Percentiles rank a stretch among this genome's conserved stretches.
Conservation (phyloP, 371 early-diverging fungal genomes). For the Rhizomucor pusillus region DNA sequence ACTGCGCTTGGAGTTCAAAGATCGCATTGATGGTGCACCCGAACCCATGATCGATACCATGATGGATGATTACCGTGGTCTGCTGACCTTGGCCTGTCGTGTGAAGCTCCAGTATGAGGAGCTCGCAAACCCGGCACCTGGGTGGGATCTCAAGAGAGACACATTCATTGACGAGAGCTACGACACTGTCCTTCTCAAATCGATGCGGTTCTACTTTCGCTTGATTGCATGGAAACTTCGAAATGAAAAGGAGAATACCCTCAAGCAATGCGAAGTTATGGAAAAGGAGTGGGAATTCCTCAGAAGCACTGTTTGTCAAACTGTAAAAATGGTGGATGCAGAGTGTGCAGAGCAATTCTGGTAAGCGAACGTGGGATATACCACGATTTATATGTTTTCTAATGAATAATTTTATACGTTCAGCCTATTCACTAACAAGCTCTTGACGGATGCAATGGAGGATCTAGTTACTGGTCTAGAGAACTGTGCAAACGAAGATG, state of each 20-base stretch:
- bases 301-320: slow-evolving; percentile 55
- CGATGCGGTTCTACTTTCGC: slow-evolving; percentile 75
- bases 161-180: slow-evolving; percentile 57
- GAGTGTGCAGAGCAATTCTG: slow-evolving; percentile 79
- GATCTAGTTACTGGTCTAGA: slow-evolving; percentile 41
- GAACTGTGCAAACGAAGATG: slow-evolving; percentile 7
- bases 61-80: slow-evolving; percentile 76
- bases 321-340: slow-evolving; percentile 68
- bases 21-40: slow-evolving; percentile 64
- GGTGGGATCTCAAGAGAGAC: slow-evolving; percentile 66
- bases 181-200: slow-evolving; percentile 66
- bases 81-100: slow-evolving; percentile 67
- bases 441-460: slow-evolving; percentile 41
- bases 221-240: slow-evolving; percentile 71
- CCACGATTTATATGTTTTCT: neutral
- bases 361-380: slow-evolving; percentile 25
- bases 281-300: slow-evolving; percentile 83
- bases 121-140: slow-evolving; percentile 60
- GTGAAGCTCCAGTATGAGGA: slow-evolving; percentile 69
- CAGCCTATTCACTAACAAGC: slow-evolving; percentile 32
- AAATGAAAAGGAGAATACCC: slow-evolving; percentile 53
- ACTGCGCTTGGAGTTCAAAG: slow-evolving; percentile 71
- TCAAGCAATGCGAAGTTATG: slow-evolving; percentile 75
- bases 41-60: slow-evolving; percentile 74
- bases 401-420: neutral